These are phyloP conservation scores for Apiospora malaysiana DNA, from an alignment of 2,329 filamentous ascomycete species.

Conservation along the genomic window DNA sequence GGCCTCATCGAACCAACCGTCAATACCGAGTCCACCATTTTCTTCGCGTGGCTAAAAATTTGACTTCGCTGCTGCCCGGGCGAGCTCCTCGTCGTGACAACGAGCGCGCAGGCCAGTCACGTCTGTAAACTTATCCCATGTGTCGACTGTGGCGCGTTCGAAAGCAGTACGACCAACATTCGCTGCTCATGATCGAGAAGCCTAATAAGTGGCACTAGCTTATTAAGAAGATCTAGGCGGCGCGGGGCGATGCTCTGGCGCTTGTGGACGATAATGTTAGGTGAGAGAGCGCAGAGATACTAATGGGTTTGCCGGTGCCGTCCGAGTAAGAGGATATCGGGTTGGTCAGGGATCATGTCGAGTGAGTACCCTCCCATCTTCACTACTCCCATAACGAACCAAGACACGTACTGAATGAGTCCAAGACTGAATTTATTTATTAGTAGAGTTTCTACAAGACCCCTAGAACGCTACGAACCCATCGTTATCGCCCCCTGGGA, in stretches of 20 bases:
- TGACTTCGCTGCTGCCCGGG: neutral
- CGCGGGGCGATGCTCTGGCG: neutral
- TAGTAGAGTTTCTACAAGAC: neutral
- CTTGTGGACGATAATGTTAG: neutral
- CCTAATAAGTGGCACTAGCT: neutral
- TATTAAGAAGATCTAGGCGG: neutral
- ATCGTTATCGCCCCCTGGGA: neutral
- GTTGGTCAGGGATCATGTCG: neutral
- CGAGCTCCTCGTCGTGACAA: constrained; percentile 3
- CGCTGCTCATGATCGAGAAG: neutral
- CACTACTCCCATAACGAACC: no score
- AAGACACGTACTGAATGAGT: no score
- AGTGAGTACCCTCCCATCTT: neutral
- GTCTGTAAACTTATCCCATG: neutral
- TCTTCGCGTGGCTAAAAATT: neutral
- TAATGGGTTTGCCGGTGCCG: neutral
- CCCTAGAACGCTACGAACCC: neutral
- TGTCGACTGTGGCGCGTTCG: neutral
- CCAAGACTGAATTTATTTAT: neutral
- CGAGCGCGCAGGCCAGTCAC: neutral
- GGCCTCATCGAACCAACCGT: neutral
- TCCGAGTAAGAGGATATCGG: neutral
- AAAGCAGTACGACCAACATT: neutral
- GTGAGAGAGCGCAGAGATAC: neutral
- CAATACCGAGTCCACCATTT: neutral